Evolutionary conservation across 129 eudicot genomes (phyloP).

Genomic region (Escallonia rubra): DNA sequence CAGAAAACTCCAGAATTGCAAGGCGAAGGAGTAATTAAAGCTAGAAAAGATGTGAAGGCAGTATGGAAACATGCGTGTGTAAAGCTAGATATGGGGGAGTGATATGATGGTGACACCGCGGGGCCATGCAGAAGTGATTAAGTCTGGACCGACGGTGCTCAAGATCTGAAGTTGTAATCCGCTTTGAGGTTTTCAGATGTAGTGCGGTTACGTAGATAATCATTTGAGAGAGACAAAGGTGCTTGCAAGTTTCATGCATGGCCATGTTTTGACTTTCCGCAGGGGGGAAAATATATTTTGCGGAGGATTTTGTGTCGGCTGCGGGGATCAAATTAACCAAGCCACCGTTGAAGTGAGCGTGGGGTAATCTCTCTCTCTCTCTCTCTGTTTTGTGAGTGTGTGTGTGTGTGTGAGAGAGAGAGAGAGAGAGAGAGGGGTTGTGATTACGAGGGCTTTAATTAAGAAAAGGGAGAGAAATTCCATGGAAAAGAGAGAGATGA

Average conservation of each 20-base stretch:
- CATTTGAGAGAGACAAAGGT: slow-evolving; percentile 1
- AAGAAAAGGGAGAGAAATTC: too few species aligned
- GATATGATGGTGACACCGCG: slow-evolving; percentile 48
- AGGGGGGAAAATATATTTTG: not conserved
- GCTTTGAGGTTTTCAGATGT: too few species aligned
- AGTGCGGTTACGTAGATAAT: not conserved
- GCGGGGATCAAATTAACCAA: not conserved
- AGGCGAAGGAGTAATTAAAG: too few species aligned
- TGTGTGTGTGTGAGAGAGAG: not conserved
- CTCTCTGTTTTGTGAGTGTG: too few species aligned
- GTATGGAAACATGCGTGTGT: slow-evolving; percentile 25
- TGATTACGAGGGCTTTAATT: too few species aligned
- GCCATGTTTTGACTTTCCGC: slow-evolving; percentile 14
- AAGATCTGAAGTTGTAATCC: not conserved
- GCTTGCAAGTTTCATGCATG: slow-evolving; percentile 12
- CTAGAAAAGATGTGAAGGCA: too few species aligned
- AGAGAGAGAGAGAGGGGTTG: too few species aligned
- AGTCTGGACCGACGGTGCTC: slow-evolving; percentile 41
- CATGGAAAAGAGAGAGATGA: too few species aligned
- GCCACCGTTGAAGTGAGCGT: not conserved
- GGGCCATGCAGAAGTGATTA: slow-evolving; percentile 39
- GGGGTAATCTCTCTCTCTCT: not conserved
- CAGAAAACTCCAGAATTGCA: too few species aligned
- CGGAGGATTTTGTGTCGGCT: slow-evolving; percentile 12
- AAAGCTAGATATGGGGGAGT: slow-evolving; percentile 35